A percentile compares a stretch with the other conserved stretches of the same genome.
phyloP scores from a whole-genome alignment of 164 flowering plant genomes.

The Macadamia tetraphylla region DNA sequence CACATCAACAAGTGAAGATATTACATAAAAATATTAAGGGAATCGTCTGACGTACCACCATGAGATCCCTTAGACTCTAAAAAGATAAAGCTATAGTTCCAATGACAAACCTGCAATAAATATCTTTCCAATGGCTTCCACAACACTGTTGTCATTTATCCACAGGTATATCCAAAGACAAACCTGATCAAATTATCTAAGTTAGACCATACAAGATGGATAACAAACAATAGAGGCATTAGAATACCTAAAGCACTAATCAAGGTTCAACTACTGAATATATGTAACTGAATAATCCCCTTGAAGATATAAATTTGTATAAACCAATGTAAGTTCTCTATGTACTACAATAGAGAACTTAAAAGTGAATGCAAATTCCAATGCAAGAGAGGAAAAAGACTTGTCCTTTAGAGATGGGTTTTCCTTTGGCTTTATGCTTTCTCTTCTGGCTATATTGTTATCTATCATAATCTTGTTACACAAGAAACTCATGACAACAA shows the following conservation, averaged over 20 bases:
- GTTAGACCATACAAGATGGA: background rate
- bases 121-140: slow-evolving; percentile 66
- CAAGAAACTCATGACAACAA: too few species aligned
- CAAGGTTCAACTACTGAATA: background rate
- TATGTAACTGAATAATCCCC: background rate
- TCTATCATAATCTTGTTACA: too few species aligned
- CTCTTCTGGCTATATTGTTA: too few species aligned
- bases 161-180: slow-evolving; percentile 84
- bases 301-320: too few species aligned
- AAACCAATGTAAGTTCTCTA: too few species aligned
- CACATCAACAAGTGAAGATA: background rate
- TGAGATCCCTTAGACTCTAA: background rate
- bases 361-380: too few species aligned
- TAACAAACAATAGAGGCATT: background rate
- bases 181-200: slow-evolving; percentile 36
- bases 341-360: too few species aligned
- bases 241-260: background rate
- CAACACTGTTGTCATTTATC: slow-evolving; percentile 65
- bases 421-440: too few species aligned
- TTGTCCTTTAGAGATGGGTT: too few species aligned
- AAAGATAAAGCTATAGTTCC: background rate
- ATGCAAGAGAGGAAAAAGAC: too few species aligned
- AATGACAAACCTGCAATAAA: slow-evolving; percentile 72
- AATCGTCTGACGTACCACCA: background rate
- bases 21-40: background rate